Conservation (phyloP, 768 basidiomycete species). For the Lactifluus hygrophoroides region DNA sequence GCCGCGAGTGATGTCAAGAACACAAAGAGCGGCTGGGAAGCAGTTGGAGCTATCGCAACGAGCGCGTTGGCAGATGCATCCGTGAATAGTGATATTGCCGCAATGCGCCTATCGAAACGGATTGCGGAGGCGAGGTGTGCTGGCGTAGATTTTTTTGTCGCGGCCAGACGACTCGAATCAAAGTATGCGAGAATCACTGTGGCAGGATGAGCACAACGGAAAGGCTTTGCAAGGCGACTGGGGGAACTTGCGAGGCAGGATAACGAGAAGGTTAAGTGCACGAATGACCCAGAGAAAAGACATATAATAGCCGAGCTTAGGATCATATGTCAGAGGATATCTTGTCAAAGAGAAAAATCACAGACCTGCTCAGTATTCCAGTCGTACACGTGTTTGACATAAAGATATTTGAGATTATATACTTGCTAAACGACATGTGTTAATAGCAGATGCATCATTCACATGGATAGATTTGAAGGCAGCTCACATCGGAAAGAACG, state of each 20-base stretch:
- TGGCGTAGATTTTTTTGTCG: background rate
- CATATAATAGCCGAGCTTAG: constrained; percentile 21
- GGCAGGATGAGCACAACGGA: background rate
- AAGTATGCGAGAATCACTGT: constrained; percentile 20
- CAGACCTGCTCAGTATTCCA: constrained; percentile 20
- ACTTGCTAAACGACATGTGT: constrained; percentile 15
- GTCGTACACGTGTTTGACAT: constrained; percentile 20
- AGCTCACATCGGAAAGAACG: constrained; percentile 16
- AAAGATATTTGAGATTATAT: constrained; percentile 21
- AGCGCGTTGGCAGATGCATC: constrained; percentile 20
- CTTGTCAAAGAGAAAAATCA: background rate
- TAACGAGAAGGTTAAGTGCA: constrained; percentile 16
- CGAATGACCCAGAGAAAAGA: constrained; percentile 20
- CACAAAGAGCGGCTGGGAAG: constrained; percentile 21
- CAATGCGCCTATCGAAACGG: constrained; percentile 18
- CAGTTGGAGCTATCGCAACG: constrained; percentile 16
- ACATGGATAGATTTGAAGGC: background rate
- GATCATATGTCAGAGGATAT: background rate
- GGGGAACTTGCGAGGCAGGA: constrained; percentile 16
- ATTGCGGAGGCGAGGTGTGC: constrained; percentile 13
- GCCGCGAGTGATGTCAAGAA: constrained; percentile 19
- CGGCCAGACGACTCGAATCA: background rate
- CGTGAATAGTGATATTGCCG: constrained; percentile 18
- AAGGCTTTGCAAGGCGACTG: background rate
- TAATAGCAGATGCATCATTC: background rate